A percentile compares a stretch with the other conserved stretches of the same genome.
These are phyloP conservation scores for Coemansia erecta DNA, from an alignment of 192 early-diverging fungal genomes.

Conservation along the genomic window DNA sequence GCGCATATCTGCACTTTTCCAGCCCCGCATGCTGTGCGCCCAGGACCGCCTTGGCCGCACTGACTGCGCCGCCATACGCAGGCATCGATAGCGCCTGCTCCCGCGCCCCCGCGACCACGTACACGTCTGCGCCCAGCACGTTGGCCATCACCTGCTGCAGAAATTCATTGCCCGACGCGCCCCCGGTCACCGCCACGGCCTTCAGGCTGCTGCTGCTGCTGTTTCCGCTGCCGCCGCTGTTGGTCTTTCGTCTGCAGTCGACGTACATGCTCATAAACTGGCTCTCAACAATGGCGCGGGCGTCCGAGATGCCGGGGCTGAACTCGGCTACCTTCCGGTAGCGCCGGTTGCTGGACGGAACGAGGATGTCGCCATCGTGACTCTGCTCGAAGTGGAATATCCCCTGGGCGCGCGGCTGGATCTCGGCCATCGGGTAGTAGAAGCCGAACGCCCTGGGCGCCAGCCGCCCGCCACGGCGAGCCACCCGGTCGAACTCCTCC, in stretches of 20 bases:
- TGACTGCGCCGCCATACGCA: conserved; percentile 36
- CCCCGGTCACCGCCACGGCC: conserved; percentile 68
- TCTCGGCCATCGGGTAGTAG: conserved; percentile 73
- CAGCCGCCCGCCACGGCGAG: conserved; percentile 14
- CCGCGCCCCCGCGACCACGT: conserved; percentile 14
- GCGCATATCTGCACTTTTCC: conserved; percentile 6
- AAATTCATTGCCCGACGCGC: conserved; percentile 61
- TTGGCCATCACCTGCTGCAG: conserved; percentile 64
- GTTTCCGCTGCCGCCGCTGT: too few species aligned
- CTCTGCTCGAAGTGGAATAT: conserved; percentile 58
- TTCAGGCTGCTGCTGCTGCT: conserved; percentile 8
- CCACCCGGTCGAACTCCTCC: conserved; percentile 56
- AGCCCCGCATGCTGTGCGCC: too few species aligned
- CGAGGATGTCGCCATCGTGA: conserved; percentile 13
- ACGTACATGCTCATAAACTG: conserved; percentile 71
- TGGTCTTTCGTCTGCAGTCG: conserved; percentile 45
- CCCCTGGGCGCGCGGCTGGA: conserved; percentile 69
- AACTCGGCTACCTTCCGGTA: conserved; percentile 18
- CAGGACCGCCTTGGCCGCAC: conserved; percentile 7
- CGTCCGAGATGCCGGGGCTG: conserved; percentile 27
- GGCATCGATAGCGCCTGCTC: conserved; percentile 31
- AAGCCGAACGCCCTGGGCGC: conserved; percentile 57
- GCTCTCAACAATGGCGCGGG: conserved; percentile 70
- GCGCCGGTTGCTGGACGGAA: conserved; percentile 37
- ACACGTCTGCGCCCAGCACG: conserved; percentile 70